phyloP scores from a whole-genome alignment of 1,284 basidiomycete genomes.

The Amylostereum chailletii region DNA sequence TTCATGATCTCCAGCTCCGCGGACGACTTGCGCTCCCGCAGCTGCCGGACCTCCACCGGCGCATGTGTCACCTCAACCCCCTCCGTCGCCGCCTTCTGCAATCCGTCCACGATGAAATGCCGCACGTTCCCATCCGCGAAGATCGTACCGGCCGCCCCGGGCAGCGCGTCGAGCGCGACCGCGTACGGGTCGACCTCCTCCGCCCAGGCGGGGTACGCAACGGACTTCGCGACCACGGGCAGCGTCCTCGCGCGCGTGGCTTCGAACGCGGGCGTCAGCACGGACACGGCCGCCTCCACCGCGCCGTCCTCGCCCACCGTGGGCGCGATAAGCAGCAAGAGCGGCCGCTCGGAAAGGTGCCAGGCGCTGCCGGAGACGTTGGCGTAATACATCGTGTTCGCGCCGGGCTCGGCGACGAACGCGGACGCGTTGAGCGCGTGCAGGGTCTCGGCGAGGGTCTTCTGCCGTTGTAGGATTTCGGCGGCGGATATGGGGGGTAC shows the following conservation, averaged over 20 bases:
- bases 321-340: slow-evolving; percentile 61
- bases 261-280: slow-evolving; percentile 77
- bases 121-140: slow-evolving; percentile 56
- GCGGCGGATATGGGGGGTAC: slow-evolving; percentile 35
- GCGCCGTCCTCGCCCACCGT: slow-evolving; percentile 18
- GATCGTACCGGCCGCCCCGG: slow-evolving; percentile 28
- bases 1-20: slow-evolving; percentile 66
- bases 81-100: slow-evolving; percentile 35
- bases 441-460: slow-evolving; percentile 40
- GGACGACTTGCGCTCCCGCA: slow-evolving; percentile 68
- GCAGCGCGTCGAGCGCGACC: slow-evolving; percentile 39
- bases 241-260: slow-evolving; percentile 57
- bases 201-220: slow-evolving; percentile 61
- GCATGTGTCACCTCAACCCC: slow-evolving; percentile 31
- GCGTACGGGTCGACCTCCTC: slow-evolving; percentile 68
- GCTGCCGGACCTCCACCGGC: slow-evolving; percentile 41
- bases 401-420: slow-evolving; percentile 71
- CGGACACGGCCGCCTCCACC: slow-evolving; percentile 35
- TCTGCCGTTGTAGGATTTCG: slow-evolving; percentile 48
- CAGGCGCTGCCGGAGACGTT: slow-evolving; percentile 60
- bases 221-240: slow-evolving; percentile 34
- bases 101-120: slow-evolving; percentile 54
- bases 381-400: slow-evolving; percentile 62
- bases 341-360: slow-evolving; percentile 70
- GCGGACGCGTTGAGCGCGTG: slow-evolving; percentile 42